A percentile compares a stretch with the other conserved stretches of the same genome.
Conservation (phyloP, 495 filamentous ascomycete genomes). For the Platismatia glauca region DNA sequence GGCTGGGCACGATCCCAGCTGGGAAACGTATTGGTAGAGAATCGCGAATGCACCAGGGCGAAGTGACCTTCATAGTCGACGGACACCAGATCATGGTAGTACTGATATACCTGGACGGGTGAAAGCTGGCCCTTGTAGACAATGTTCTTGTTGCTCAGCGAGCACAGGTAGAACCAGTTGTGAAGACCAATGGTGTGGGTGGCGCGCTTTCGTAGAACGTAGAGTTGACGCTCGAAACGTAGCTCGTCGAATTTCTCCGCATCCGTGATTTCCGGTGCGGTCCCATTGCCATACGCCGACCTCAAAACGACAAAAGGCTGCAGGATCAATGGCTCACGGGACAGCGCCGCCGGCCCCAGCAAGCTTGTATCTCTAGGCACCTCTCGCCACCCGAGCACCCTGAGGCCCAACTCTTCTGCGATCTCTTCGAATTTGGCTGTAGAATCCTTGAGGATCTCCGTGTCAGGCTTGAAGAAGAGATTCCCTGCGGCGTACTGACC, state of each 20-base stretch:
- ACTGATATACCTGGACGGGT: slow-evolving; percentile 96
- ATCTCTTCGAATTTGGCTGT: slow-evolving; percentile 85
- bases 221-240: slow-evolving; percentile 88
- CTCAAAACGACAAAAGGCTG: slow-evolving; percentile 92
- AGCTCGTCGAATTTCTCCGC: slow-evolving; percentile 71
- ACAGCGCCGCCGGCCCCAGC: slow-evolving; percentile 85
- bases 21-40: slow-evolving; percentile 98
- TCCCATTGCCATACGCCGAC: slow-evolving; percentile 78
- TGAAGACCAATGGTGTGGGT: slow-evolving; percentile 90
- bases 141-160: slow-evolving; percentile 96
- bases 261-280: slow-evolving; percentile 71
- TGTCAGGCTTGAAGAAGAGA: slow-evolving; percentile 96
- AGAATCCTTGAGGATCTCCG: slow-evolving; percentile 77
- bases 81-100: slow-evolving; percentile 95
- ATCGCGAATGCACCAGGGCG: slow-evolving; percentile 93
- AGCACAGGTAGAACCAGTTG: slow-evolving; percentile 99
- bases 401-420: slow-evolving; percentile 75
- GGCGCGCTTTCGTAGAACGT: slow-evolving; percentile 86
- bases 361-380: slow-evolving; percentile 89
- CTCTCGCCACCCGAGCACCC: slow-evolving; percentile 94
- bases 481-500: slow-evolving; percentile 98
- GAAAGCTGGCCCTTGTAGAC: slow-evolving; percentile 98
- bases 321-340: slow-evolving; percentile 86
- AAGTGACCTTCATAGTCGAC: slow-evolving; percentile 98
- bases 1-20: slow-evolving; percentile 99